Evolutionary conservation across 2,329 filamentous ascomycete species (phyloP), one percentile per base, ranked within the genome.

Genomic region (Xylaria multiplex): DNA sequence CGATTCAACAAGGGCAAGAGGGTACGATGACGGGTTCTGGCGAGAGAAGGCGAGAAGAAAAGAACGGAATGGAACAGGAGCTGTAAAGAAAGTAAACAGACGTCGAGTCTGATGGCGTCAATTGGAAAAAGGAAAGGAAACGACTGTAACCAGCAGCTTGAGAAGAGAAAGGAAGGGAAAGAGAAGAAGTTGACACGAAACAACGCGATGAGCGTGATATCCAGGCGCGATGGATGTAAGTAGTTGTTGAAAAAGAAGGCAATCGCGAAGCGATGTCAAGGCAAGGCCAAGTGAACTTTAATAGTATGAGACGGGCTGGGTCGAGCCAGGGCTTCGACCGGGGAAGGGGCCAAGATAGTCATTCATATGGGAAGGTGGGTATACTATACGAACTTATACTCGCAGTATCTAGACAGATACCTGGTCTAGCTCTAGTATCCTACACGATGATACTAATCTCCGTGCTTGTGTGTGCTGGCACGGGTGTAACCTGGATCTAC

Each of bases 91-190:
- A 40, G 46, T 59, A 66, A 68, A 65, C 48, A 68, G 72, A 72
- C 71, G 68, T 73, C 72, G 58, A 73, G 72, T 67, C 71, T 64
- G 53, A 22, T 61, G 52, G 42, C n/a, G 37, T 56, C 11, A 49
- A 42, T 50, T 7, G 16, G 55, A 50, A 43, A 50, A 43, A 50
- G 37, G 57, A 46, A 56, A 37, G 46, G 14, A 59, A 68, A 66
- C 32, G 59, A 64, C 65, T 54, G 68, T 70, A 64, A 48, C 68
- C 68, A 45, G 68, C 69, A 70, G 68, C 61, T 58, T 24, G 48
- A 67, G 62, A 67, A 65, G 56, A 64, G 67, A 62, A 63, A 13
- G 27, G 7, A 43, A 60, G 45, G 46, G 48, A 59, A 66, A 65
- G 52, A 62, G 43, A 61, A 24, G 53, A 45, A 22, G 27, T 59